A percentile compares a stretch with the other conserved stretches of the same genome.
Conservation (phyloP, 2,329 filamentous ascomycete genomes). For the Emmonsiellopsis sp. region DNA sequence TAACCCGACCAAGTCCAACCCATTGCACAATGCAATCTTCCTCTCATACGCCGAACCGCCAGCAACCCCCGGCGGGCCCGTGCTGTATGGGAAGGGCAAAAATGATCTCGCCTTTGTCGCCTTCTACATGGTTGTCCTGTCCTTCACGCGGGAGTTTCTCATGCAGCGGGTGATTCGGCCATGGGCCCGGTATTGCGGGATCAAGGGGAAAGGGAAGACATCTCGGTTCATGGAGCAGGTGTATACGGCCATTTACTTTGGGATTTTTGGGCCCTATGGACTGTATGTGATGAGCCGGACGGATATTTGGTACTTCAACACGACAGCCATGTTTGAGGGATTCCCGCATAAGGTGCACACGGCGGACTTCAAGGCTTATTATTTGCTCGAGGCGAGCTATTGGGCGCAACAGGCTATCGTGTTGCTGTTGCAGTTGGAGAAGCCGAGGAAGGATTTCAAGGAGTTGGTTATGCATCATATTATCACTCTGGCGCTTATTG, state of each 20-base stretch:
- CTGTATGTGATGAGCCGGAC: slow-evolving; percentile 85
- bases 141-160: slow-evolving; percentile 89
- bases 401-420: slow-evolving; percentile 94
- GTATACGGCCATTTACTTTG: slow-evolving; percentile 90
- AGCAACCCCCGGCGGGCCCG: slow-evolving; percentile 37
- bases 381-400: slow-evolving; percentile 87
- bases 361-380: slow-evolving; percentile 85
- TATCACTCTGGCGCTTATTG: slow-evolving; percentile 76
- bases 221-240: slow-evolving; percentile 91
- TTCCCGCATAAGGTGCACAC: slow-evolving; percentile 80
- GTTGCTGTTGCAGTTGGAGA: slow-evolving; percentile 76
- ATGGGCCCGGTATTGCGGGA: slow-evolving; percentile 59
- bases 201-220: slow-evolving; percentile 68
- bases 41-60: slow-evolving; percentile 71
- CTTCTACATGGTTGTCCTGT: slow-evolving; percentile 84
- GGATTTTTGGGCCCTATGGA: slow-evolving; percentile 69
- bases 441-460: slow-evolving; percentile 89
- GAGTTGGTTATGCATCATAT: slow-evolving; percentile 89
- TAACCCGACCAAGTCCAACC: slow-evolving; percentile 70
- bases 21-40: slow-evolving; percentile 73
- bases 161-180: slow-evolving; percentile 86
- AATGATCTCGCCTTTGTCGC: slow-evolving; percentile 78
- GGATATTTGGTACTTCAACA: slow-evolving; percentile 96
- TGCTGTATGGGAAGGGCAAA: slow-evolving; percentile 80
- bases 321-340: slow-evolving; percentile 75